Evolutionary conservation across 2,329 filamentous ascomycete species (phyloP).

Genomic region (Fusarium brevicatenulatum): DNA sequence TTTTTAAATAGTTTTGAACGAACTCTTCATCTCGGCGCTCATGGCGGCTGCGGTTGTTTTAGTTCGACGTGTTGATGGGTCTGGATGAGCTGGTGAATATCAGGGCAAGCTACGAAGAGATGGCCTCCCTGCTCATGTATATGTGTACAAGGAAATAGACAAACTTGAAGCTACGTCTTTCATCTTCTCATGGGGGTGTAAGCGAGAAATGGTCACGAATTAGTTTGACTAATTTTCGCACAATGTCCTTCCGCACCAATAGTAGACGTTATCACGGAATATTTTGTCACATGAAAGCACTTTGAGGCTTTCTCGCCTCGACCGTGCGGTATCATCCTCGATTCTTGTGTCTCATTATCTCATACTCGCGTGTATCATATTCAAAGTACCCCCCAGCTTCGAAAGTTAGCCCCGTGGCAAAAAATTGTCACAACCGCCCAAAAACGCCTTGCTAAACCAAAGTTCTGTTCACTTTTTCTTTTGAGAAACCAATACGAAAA

Average conservation of each 20-base stretch:
- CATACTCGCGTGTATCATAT: constrained; percentile 9
- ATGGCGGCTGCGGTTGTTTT: constrained; percentile 12
- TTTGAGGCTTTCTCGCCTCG: background rate
- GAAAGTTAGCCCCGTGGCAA: constrained; percentile 10
- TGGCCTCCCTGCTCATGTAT: constrained; percentile 42
- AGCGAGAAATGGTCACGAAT: background rate
- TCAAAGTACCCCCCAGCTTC: background rate
- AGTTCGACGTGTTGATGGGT: constrained; percentile 38
- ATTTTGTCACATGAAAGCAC: background rate
- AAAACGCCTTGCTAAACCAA: constrained; percentile 39
- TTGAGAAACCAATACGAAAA: background rate
- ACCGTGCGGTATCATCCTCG: background rate
- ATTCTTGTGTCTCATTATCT: constrained; percentile 2
- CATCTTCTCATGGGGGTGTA: background rate
- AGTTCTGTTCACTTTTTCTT: constrained; percentile 16
- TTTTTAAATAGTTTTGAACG: constrained; percentile 30
- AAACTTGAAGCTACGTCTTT: constrained; percentile 33
- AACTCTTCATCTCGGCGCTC: constrained; percentile 24
- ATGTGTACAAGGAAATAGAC: constrained; percentile 50
- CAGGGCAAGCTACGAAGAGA: constrained; percentile 33
- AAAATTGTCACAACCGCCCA: constrained; percentile 18
- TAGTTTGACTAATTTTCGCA: background rate
- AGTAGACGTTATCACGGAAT: background rate
- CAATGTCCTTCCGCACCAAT: background rate
- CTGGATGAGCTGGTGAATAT: constrained; percentile 24